Base-by-base conservation (phyloP, 2,329 filamentous ascomycete genomes). In the Apiospora kogelbergensis region DNA sequence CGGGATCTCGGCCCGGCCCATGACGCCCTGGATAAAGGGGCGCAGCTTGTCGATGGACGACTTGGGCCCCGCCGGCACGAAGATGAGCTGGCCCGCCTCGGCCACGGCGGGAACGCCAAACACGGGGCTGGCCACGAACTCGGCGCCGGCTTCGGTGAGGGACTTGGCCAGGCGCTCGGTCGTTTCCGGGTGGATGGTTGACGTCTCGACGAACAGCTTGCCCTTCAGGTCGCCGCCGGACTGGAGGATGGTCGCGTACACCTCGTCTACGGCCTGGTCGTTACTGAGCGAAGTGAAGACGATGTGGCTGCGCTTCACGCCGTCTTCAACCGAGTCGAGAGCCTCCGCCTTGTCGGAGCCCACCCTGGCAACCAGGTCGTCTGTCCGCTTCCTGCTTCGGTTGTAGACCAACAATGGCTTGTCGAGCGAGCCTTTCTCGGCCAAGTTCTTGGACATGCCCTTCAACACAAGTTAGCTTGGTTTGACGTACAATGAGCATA, bases 141-240 rank as follows among this genome's bases (percentile, higher is more conserved):
- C 84, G 2, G 87, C 93, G 6, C 92, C 92, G 30, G 85, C 84
- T 1, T 78, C 84, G 15, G 83, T 82, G 70, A 91, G 82, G 33
- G 80, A 83, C 73, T 88, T 83, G 33, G 90, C 90, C 3, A 93
- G 80, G 33, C 84, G 84, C 70, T 93, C 88, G 1, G 92, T 93
- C 4, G 92, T 94, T 68, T 95, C 91, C 0, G 95, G 94, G 79
- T 96, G 92, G 44, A 97, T 88, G 33, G 94, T 97, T 3, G 93
- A 96, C 84, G 92, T 95, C 77, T 97, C 94, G 41, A 97, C 87
- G 73, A 97, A 90, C 20, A 96, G 83, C 82, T 97, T 97, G 71
- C 89, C 90, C 37, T 84, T 84, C 22, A 93, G 81, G 69, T 89
- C 82, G 44, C 69, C 82, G 26, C 67, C 69, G 13, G 60, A 22